Conservation (phyloP, 768 basidiomycete genomes). For the Fomitopsis serialis region DNA sequence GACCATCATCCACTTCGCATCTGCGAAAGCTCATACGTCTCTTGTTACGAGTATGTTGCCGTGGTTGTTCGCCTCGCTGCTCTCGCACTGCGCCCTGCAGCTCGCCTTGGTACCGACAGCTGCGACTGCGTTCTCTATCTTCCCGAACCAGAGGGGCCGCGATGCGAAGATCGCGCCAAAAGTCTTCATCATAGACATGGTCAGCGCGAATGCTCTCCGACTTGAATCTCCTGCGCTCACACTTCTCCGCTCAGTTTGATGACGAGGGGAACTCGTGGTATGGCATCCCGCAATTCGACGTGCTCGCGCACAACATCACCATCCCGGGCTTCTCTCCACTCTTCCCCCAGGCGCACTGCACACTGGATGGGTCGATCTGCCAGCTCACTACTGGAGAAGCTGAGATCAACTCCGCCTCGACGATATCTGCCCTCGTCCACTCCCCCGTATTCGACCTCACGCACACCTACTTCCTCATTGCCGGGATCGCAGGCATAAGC, state of each 20-base stretch:
- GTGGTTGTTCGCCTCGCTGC: no score
- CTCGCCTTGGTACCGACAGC: no score
- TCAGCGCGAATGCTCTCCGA: no score
- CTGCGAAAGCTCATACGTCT: no score
- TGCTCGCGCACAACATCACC: constrained; percentile 31
- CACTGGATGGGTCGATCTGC: constrained; percentile 27
- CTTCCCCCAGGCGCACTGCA: constrained; percentile 33
- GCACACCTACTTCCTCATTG: constrained; percentile 36
- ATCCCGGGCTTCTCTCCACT: constrained; percentile 34
- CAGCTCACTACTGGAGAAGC: constrained; percentile 32
- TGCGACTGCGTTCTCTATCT: no score
- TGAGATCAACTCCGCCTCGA: constrained; percentile 37
- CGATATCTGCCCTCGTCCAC: constrained; percentile 27
- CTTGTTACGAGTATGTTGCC: no score
- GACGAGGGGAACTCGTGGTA: constrained; percentile 13
- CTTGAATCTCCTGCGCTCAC: no score
- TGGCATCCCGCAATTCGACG: constrained; percentile 21
- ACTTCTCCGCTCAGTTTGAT: constrained; percentile 7
- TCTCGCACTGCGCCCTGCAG: no score
- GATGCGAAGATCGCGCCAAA: no score
- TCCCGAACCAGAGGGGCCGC: no score
- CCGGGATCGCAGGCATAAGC: constrained; percentile 36
- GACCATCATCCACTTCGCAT: no score
- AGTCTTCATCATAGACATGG: no score
- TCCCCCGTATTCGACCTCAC: constrained; percentile 31